Base-by-base conservation (phyloP, 2,329 filamentous ascomycete species). In the Colletotrichum eremochloae region DNA sequence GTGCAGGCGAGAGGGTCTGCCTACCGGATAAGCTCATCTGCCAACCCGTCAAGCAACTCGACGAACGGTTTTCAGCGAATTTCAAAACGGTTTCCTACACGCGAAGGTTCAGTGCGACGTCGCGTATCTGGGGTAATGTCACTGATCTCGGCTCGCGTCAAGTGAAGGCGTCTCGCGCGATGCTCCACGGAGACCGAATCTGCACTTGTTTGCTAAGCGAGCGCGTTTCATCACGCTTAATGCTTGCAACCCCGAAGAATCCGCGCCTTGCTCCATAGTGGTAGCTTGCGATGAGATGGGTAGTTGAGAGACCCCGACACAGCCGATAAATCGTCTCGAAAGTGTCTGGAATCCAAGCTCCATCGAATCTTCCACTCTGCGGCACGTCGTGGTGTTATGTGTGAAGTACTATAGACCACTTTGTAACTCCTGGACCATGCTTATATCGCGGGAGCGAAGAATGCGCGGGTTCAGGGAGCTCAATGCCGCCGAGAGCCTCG, bases 141-240 rank as follows among this genome's bases (percentile, higher is more conserved):
- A 36, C 57, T 58, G 29, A 52, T 58, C 40, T 63, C 58, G 55
- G 72, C 63, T 69, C 72, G 69, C 55, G 72, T 69, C 56, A 69
- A 29, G 24, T 65, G 15, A 33, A 69, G 29, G 69, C 69, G 44
- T n/a, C 42, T 3, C 72, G 72, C 12, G 6, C 24, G 3, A 74
- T 55, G 36, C 68, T 24, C 24, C 61, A 6, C 64, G 60, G 0
- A 44, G 55, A 20, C 53, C 48, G 4, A 62, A 69, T 29, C 20
- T 69, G 56, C 18, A 44, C 6, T 1, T 44, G 7, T 14, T 46
- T n/a, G 36, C 69, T 67, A 2, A 50, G 24, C 31, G 69, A 65
- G 29, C 50, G 69, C 36, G 33, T 24, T 65, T 69, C 72, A 42
- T 69, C 65, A 38, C 62, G 70, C 38, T 64, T 73, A 52, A 70